These are phyloP conservation scores for Metschnikowia continentalis DNA, from an alignment of 805 yeast genomes.

Conservation along the genomic window DNA sequence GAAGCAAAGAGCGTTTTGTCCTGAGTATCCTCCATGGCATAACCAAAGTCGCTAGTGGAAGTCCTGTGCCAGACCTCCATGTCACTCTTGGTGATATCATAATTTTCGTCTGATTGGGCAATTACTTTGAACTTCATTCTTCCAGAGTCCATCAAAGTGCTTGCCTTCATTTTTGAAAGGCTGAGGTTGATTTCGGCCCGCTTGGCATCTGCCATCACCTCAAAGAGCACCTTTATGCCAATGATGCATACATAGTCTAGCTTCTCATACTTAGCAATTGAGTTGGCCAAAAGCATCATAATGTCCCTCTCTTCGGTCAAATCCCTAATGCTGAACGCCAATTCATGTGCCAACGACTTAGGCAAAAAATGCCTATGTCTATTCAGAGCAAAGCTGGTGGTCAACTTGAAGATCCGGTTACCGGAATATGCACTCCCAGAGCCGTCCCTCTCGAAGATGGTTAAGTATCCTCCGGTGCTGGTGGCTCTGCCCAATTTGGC, in stretches of 20 bases:
- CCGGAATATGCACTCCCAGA: constrained; percentile 59
- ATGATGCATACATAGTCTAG: constrained; percentile 1
- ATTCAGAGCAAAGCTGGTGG: constrained; percentile 11
- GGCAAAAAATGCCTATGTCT: constrained; percentile 1
- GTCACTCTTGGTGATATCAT: constrained; percentile 27
- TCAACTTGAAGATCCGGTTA: constrained; percentile 43
- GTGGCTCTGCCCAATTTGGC: constrained; percentile 56
- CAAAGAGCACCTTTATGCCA: neutral
- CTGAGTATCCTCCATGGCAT: constrained; percentile 34
- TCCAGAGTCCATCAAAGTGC: neutral
- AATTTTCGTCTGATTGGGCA: constrained; percentile 35
- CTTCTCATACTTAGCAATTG: neutral
- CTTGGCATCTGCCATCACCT: neutral
- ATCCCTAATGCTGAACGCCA: neutral
- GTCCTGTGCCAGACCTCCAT: constrained; percentile 40
- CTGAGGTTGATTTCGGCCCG: neutral
- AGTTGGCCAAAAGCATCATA: neutral
- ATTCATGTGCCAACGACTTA: constrained; percentile 33
- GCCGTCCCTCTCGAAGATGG: constrained; percentile 60
- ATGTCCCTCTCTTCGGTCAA: neutral
- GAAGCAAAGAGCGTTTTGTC: constrained; percentile 34
- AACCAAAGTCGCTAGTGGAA: constrained; percentile 51
- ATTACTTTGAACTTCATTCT: constrained; percentile 36
- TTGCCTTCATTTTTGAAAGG: neutral
- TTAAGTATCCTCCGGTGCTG: constrained; percentile 33